Evolutionary conservation across 208 protist genomes (phyloP).

Genomic region (Trypanosoma theileri): DNA sequence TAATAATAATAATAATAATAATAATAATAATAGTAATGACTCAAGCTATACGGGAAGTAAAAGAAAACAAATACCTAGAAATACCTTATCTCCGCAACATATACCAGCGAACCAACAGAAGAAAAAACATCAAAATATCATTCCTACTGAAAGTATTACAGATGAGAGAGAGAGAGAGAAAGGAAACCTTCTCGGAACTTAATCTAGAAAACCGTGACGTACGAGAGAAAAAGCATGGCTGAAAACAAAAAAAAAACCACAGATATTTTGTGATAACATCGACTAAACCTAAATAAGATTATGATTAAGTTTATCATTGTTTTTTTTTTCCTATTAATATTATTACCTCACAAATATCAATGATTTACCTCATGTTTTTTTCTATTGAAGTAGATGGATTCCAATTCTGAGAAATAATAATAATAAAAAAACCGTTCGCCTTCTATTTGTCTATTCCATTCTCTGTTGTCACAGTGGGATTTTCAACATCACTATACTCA

Average conservation of each 20-base stretch:
- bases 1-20: no score
- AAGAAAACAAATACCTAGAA: no score
- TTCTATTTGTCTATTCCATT: neutral
- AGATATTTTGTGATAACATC: neutral
- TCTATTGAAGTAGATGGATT: neutral
- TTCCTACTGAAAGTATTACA: no score
- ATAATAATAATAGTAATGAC: no score
- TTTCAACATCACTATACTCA: neutral
- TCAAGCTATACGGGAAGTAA: no score
- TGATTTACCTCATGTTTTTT: no score
- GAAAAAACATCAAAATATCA: no score
- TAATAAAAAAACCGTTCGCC: neutral
- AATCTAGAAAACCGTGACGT: neutral
- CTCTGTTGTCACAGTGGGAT: neutral
- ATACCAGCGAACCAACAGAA: no score
- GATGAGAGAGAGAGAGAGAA: no score
- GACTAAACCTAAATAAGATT: neutral
- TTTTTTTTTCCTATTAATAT: no score
- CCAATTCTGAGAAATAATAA: neutral
- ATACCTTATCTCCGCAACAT: no score
- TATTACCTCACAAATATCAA: no score
- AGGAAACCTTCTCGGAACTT: neutral
- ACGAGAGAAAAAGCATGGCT: neutral
- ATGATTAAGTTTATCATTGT: neutral
- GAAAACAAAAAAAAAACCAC: conserved; percentile 1